Conservation (phyloP, 805 yeast genomes). For the Candida sphagnicola region DNA sequence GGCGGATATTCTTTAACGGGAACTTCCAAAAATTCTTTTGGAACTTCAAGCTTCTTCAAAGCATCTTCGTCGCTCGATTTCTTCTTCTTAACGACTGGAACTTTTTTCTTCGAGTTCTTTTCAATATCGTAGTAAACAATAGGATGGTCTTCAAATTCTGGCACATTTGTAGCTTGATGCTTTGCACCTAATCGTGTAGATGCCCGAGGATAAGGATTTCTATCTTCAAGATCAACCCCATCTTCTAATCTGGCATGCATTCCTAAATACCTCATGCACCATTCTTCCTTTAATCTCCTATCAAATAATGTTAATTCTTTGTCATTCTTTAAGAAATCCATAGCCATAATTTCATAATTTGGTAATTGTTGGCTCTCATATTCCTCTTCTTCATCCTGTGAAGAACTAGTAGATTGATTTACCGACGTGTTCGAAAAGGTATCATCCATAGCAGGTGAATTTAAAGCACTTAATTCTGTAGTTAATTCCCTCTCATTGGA, state of each 20-base stretch:
- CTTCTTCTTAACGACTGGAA: constrained; percentile 12
- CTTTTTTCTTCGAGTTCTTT: constrained; percentile 10
- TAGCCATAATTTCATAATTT: constrained; percentile 55
- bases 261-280: constrained; percentile 81
- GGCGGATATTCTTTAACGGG: constrained; percentile 52
- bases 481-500: constrained; percentile 35
- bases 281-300: constrained; percentile 60
- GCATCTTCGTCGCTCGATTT: constrained; percentile 14
- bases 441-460: constrained; percentile 8
- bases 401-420: constrained; percentile 9
- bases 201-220: constrained; percentile 74
- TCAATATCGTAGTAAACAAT: constrained; percentile 61
- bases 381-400: constrained; percentile 11
- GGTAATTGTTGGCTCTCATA: constrained; percentile 30
- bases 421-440: neutral
- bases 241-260: constrained; percentile 71
- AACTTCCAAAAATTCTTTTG: constrained; percentile 40
- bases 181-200: constrained; percentile 71
- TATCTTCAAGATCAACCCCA: constrained; percentile 69
- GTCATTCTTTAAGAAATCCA: constrained; percentile 49
- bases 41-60: constrained; percentile 35
- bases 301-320: constrained; percentile 33
- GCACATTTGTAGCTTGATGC: constrained; percentile 66
- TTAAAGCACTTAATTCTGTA: constrained; percentile 13
- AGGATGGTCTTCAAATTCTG: constrained; percentile 57